Evolutionary conservation across 441 rosid genomes (phyloP).

Genomic region (Aquilaria agallochum): DNA sequence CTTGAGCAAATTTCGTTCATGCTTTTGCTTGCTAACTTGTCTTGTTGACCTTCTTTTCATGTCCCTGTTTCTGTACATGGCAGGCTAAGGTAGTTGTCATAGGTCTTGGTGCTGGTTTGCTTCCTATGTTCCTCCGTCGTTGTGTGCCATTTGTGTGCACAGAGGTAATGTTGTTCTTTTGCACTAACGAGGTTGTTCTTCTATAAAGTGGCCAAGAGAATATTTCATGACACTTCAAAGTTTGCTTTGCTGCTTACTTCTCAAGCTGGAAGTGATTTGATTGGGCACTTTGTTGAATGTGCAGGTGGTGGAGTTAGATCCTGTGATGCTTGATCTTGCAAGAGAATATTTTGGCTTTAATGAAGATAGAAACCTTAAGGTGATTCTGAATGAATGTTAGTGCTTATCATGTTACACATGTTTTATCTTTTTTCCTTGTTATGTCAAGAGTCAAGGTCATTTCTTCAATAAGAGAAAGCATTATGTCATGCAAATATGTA

Average conservation of each 20-base stretch:
- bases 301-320: constrained; percentile 94
- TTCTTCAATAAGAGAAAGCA: too few species aligned
- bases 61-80: neutral
- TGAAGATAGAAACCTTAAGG: constrained; percentile 63
- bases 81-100: constrained; percentile 79
- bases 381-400: constrained; percentile 16
- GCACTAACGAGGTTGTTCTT: neutral
- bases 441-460: too few species aligned
- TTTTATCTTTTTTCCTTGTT: too few species aligned
- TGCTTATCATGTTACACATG: neutral
- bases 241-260: constrained; percentile 11
- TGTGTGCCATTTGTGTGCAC: constrained; percentile 54
- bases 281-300: constrained; percentile 11
- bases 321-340: constrained; percentile 51
- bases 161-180: constrained; percentile 48
- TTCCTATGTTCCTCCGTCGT: constrained; percentile 90
- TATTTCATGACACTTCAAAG: neutral
- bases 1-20: too few species aligned
- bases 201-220: neutral
- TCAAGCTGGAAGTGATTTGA: constrained; percentile 13
- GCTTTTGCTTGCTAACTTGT: too few species aligned
- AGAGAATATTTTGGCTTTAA: constrained; percentile 68
- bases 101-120: constrained; percentile 96
- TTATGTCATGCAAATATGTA: too few species aligned
- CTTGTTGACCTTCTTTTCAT: neutral